Conservation (phyloP, 2,329 filamentous ascomycete genomes). For the Aureobasidium sp. region DNA sequence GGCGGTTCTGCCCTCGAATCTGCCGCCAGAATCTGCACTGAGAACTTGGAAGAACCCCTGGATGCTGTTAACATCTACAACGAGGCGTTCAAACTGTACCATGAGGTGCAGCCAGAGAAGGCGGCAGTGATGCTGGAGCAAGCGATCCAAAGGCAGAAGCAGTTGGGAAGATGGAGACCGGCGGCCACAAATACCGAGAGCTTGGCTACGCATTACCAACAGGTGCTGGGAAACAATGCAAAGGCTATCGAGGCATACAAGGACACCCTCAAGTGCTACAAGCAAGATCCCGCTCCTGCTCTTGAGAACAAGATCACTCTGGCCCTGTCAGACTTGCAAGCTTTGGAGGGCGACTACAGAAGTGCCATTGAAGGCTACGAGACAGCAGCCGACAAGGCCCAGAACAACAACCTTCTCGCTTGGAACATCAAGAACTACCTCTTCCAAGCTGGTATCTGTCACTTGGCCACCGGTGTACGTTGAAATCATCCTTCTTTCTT, state of each 20-base stretch:
- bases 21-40: slow-evolving; percentile 70
- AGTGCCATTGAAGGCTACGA: slow-evolving; percentile 77
- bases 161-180: slow-evolving; percentile 82
- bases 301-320: slow-evolving; percentile 90
- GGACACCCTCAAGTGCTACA: slow-evolving; percentile 67
- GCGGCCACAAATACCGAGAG: slow-evolving; percentile 88
- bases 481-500: background rate
- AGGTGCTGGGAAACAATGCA: slow-evolving; percentile 68
- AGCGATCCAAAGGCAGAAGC: slow-evolving; percentile 78
- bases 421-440: slow-evolving; percentile 95
- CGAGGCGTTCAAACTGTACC: slow-evolving; percentile 93
- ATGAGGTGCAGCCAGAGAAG: slow-evolving; percentile 73
- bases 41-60: slow-evolving; percentile 80
- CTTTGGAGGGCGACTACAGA: slow-evolving; percentile 74
- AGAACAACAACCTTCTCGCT: slow-evolving; percentile 87
- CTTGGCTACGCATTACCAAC: slow-evolving; percentile 77
- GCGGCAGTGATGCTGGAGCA: slow-evolving; percentile 71
- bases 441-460: slow-evolving; percentile 87
- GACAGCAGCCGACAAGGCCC: slow-evolving; percentile 63
- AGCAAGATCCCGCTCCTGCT: slow-evolving; percentile 76
- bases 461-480: slow-evolving; percentile 55
- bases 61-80: slow-evolving; percentile 82
- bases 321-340: slow-evolving; percentile 83
- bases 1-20: slow-evolving; percentile 85
- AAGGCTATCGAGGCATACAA: slow-evolving; percentile 77